Evolutionary conservation across 1,284 basidiomycete genomes (phyloP).

Genomic region (Microbotryum silenes-acaulis): DNA sequence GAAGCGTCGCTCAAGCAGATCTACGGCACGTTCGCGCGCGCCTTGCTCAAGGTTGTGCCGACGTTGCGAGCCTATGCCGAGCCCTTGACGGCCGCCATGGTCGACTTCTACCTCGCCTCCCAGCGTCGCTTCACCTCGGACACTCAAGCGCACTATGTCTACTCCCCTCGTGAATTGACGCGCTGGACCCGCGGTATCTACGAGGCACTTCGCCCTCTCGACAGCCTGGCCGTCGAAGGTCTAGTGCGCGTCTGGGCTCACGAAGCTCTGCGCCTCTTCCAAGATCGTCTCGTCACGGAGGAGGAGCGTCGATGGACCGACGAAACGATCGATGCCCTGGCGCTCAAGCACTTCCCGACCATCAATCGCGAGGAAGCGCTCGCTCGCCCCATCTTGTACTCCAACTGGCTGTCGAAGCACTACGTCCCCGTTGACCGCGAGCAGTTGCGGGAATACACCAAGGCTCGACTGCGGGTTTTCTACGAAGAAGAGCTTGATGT

Average conservation of each 20-base stretch:
- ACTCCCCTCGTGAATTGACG: constrained; percentile 97
- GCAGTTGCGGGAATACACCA: constrained; percentile 87
- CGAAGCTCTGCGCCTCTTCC: constrained; percentile 93
- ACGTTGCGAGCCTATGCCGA: constrained; percentile 88
- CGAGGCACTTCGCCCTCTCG: constrained; percentile 87
- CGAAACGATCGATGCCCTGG: constrained; percentile 76
- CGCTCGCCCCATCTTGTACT: constrained; percentile 84
- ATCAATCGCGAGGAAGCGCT: constrained; percentile 78
- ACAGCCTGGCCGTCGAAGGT: constrained; percentile 83
- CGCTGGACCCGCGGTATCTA: constrained; percentile 97
- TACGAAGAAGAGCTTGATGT: constrained; percentile 98
- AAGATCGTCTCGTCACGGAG: constrained; percentile 89
- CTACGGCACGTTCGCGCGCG: constrained; percentile 97
- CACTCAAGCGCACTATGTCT: constrained; percentile 95
- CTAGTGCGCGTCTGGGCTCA: constrained; percentile 97
- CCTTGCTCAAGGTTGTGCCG: constrained; percentile 89
- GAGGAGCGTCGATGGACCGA: constrained; percentile 93
- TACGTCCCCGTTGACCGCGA: constrained; percentile 94
- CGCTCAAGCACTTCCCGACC: constrained; percentile 83
- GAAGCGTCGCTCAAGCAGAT: constrained; percentile 96
- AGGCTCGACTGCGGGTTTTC: constrained; percentile 87
- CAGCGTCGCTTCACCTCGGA: constrained; percentile 94
- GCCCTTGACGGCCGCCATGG: constrained; percentile 95
- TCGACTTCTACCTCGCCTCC: constrained; percentile 86
- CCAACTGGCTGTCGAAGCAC: constrained; percentile 98